Percentiles rank a stretch among this genome's conserved stretches.
These are phyloP conservation scores for Diplodia mutila DNA, from an alignment of 2,329 filamentous ascomycete species.

Conservation along the genomic window DNA sequence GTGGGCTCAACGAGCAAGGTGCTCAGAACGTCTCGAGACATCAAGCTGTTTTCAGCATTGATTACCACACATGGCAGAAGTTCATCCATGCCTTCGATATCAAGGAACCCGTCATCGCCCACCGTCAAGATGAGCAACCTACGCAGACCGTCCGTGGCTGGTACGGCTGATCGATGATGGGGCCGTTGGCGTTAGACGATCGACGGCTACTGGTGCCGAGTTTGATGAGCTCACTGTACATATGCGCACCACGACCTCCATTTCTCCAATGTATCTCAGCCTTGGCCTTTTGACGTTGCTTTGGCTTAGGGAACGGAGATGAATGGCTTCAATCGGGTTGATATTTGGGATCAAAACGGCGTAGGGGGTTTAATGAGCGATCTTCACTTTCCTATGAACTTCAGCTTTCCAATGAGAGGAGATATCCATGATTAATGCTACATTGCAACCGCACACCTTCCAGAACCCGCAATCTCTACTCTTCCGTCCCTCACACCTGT, in stretches of 20 bases:
- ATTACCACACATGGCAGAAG: constrained; percentile 80
- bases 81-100: constrained; percentile 78
- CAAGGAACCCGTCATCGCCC: constrained; percentile 79
- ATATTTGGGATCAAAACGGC: neutral
- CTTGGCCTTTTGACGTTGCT: neutral
- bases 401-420: neutral
- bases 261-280: neutral
- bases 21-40: constrained; percentile 63
- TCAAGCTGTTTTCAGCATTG: constrained; percentile 86
- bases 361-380: neutral
- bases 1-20: constrained; percentile 57
- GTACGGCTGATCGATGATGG: constrained; percentile 57
- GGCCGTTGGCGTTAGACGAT: neutral
- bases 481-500: too few species aligned
- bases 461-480: neutral
- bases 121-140: constrained; percentile 65
- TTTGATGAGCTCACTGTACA: neutral
- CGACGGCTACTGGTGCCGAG: neutral
- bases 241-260: neutral
- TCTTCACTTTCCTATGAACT: neutral
- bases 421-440: neutral
- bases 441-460: neutral
- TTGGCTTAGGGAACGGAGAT: neutral
- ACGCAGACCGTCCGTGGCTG: constrained; percentile 63
- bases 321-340: neutral